These are phyloP conservation scores for Melampsora abietis-canadensis DNA, from an alignment of 1,284 basidiomycete species.

Conservation along the genomic window DNA sequence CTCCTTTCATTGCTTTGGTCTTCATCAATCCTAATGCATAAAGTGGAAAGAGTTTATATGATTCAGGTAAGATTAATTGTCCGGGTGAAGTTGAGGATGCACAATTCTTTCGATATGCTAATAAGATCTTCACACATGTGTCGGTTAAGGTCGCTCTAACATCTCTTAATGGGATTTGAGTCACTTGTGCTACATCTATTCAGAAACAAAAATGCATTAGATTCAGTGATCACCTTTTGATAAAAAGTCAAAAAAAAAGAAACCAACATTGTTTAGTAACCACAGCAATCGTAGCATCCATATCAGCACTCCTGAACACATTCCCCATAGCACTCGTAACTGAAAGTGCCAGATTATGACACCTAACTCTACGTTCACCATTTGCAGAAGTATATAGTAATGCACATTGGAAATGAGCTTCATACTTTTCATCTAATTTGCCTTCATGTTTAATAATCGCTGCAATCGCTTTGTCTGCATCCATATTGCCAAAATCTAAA, in stretches of 20 bases:
- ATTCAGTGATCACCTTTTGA: not conserved
- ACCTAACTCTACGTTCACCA: conserved; percentile 80
- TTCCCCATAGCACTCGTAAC: conserved; percentile 81
- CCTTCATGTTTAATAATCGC: conserved; percentile 65
- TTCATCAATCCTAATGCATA: conserved; percentile 83
- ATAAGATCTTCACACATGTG: conserved; percentile 74
- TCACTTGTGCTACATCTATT: conserved; percentile 67
- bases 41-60: conserved; percentile 81
- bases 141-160: conserved; percentile 83
- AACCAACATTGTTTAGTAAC: conserved; percentile 72
- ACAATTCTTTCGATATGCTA: conserved; percentile 86
- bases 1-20: conserved; percentile 87
- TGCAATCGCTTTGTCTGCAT: conserved; percentile 75
- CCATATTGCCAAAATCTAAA: conserved; percentile 73
- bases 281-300: conserved; percentile 75
- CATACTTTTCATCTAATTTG: conserved; percentile 67
- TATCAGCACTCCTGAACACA: conserved; percentile 87
- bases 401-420: conserved; percentile 84
- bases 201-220: conserved; percentile 28
- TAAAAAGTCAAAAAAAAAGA: not conserved
- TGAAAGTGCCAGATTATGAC: conserved; percentile 77
- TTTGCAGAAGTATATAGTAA: conserved; percentile 76
- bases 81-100: conserved; percentile 74
- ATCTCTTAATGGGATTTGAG: conserved; percentile 64
- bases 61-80: conserved; percentile 92